Base-by-base conservation (phyloP, 805 yeast genomes). In the Schizosaccharomyces japonicus region DNA sequence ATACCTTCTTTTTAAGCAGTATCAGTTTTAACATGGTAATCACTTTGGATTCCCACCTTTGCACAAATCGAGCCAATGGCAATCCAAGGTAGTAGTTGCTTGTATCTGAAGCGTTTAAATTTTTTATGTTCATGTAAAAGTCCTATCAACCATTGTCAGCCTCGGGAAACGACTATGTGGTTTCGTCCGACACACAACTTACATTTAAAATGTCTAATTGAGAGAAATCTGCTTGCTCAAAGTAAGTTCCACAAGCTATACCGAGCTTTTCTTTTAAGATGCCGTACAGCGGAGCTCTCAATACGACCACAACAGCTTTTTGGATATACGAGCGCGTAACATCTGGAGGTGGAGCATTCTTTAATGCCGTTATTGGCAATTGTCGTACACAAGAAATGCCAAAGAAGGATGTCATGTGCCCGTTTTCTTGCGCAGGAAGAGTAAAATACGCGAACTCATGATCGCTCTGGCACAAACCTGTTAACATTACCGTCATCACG, bases 361-460 rank as follows among this genome's bases (percentile, higher is more conserved):
- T 57, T 49, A 87, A 63, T 27, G 76, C 78, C 27, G 70, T 68
- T 1, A 80, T 66, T 39, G 72, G 67, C 39, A 87, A 69, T 61
- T 87, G 96, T 33, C 94, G 70, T 27, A 85, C 82, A 63, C 98
- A 90, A 0, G 94, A 78, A 52, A 94, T 81, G 1, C 94, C 98
- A 67, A 90, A 90, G n/a, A 84, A 61, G 0, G 98, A 90, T 5
- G 54, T 48, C 21, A 21, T 30, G 15, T 32, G 39, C 10, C 19
- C 30, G 39, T 15, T 39, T 50, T 3, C 17, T n/a, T 10, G 47
- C 49, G 40, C 30, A 30, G 13, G 42, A 42, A 28, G 26, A 26
- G 94, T 85, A 63, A 87, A 87, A 58, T 82, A 82, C 23, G 94
- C 78, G 57, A 85, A 83, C 0, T 94, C 84, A 60, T 90, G 96